Percentiles rank a stretch among this genome's conserved stretches.
Conservation (phyloP, 2,329 filamentous ascomycete species). For the Calonectria hongkongensis region DNA sequence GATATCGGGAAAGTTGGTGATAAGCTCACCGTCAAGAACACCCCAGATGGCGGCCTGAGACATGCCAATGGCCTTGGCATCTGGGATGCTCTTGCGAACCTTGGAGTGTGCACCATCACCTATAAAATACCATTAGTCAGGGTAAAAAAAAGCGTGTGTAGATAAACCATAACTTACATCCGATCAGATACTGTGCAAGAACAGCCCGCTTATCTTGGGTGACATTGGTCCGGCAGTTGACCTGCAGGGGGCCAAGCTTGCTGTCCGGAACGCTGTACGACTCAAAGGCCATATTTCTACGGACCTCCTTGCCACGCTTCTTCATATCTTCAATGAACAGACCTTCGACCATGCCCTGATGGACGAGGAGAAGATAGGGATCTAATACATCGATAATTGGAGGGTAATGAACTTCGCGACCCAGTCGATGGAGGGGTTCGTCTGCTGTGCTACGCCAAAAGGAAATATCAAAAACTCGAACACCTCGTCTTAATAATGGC, state of each 20-base stretch:
- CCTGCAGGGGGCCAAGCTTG: constrained; percentile 66
- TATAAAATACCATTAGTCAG: constrained; percentile 49
- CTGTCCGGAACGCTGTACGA: constrained; percentile 69
- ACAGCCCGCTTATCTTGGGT: constrained; percentile 71
- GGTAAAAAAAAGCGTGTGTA: background rate
- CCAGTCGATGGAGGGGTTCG: constrained; percentile 74
- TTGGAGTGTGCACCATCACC: constrained; percentile 83
- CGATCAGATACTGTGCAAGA: constrained; percentile 78
- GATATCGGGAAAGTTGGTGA: constrained; percentile 84
- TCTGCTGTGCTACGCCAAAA: constrained; percentile 78
- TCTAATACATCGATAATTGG: constrained; percentile 74
- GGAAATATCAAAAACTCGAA: constrained; percentile 83
- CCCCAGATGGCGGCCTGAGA: constrained; percentile 78
- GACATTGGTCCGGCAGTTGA: constrained; percentile 71
- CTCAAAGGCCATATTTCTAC: constrained; percentile 78
- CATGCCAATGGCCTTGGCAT: constrained; percentile 72
- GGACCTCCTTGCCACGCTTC: constrained; percentile 77
- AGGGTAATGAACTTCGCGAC: constrained; percentile 82
- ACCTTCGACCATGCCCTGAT: constrained; percentile 86
- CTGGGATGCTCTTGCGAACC: constrained; percentile 79
- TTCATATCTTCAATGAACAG: constrained; percentile 81
- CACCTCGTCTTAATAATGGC: constrained; percentile 78
- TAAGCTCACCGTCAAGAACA: constrained; percentile 81
- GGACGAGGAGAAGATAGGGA: constrained; percentile 75
- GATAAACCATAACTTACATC: constrained; percentile 69